Evolutionary conservation across 2,329 filamentous ascomycete species (phyloP), one percentile per base, ranked within the genome.

Genomic region (Talaromyces albobiverticillius): DNA sequence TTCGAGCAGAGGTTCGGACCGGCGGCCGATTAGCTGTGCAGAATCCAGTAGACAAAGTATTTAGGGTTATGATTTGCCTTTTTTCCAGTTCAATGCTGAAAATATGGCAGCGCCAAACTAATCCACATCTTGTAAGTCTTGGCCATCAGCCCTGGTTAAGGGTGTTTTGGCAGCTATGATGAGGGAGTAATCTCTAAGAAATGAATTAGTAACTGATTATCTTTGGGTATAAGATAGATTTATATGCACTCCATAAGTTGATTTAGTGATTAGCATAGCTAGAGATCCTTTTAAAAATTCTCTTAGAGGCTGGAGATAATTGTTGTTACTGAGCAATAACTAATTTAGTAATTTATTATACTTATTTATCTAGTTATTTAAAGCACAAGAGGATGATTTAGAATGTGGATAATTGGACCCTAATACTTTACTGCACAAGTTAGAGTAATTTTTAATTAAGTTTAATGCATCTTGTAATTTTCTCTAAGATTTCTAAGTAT

Each of bases 211-310:
- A 38, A 29, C n/a, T n/a, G n/a, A n/a, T n/a, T n/a, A n/a, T n/a
- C n/a, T n/a, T 51, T 26, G 49, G 2, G 29, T 14, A 51, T 38
- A 51, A 46, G 40, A 14, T 29, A 45, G 49, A 45, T 38, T 51
- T 14, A 51, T 36, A 2, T 45, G 49, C n/a, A n/a, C 38, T 42
- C 26, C 47, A 51, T n/a, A 16, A 25, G 50, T 38, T 10, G 31
- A 46, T 22, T 40, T 14, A n/a, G 50, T 3, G 22, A 22, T 52
- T 26, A 4, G 22, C 41, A 52, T 41, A 46, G 50, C 11, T 52
- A 18, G 16, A 50, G 49, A 51, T 43, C 14, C 49, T 34, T 26
- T 26, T 51, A 29, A 36, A 36, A 45, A 18, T 45, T 45, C 26
- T 6, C 26, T 26, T 26, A 25, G 16, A 46, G 40, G 49, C 20